Evolutionary conservation across 306 rosid genomes (phyloP).

Genomic region (Sechiopsis laciniata): DNA sequence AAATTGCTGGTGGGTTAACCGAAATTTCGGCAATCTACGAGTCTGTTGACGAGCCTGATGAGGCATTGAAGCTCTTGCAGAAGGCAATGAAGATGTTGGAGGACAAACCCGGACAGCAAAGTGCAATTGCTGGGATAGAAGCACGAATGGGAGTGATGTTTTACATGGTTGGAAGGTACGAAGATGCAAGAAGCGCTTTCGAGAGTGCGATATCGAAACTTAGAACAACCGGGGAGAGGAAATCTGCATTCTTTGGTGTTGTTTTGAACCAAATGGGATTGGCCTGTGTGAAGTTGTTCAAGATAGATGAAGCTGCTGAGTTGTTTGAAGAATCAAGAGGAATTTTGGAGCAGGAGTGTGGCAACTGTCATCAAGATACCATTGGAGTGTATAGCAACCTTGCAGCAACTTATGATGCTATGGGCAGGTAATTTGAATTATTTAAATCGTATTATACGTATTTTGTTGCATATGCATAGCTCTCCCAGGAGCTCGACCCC

Average conservation of each 20-base stretch:
- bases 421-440: slow-evolving; percentile 70
- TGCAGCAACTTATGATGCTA: slow-evolving; percentile 98
- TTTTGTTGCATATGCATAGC: not conserved
- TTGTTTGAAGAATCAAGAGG: slow-evolving; percentile 94
- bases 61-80: slow-evolving; percentile 75
- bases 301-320: slow-evolving; percentile 95
- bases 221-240: slow-evolving; percentile 88
- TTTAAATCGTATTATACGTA: not conserved
- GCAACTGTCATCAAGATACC: slow-evolving; percentile 95
- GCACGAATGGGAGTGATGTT: slow-evolving; percentile 97
- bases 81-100: slow-evolving; percentile 87
- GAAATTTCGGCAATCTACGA: slow-evolving; percentile 92
- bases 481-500: no score
- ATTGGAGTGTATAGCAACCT: slow-evolving; percentile 96
- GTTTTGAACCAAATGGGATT: slow-evolving; percentile 98
- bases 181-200: slow-evolving; percentile 68
- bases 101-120: slow-evolving; percentile 96
- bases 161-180: slow-evolving; percentile 81
- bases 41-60: slow-evolving; percentile 92
- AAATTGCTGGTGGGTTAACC: slow-evolving; percentile 80
- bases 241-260: slow-evolving; percentile 95
- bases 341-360: slow-evolving; percentile 90
- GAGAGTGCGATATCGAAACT: slow-evolving; percentile 81
- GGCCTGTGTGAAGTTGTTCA: slow-evolving; percentile 90
- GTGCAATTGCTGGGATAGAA: slow-evolving; percentile 92